A percentile compares a stretch with the other conserved stretches of the same genome.
Conservation (phyloP, 371 early-diverging fungal genomes). For the Nematocida sp. region DNA sequence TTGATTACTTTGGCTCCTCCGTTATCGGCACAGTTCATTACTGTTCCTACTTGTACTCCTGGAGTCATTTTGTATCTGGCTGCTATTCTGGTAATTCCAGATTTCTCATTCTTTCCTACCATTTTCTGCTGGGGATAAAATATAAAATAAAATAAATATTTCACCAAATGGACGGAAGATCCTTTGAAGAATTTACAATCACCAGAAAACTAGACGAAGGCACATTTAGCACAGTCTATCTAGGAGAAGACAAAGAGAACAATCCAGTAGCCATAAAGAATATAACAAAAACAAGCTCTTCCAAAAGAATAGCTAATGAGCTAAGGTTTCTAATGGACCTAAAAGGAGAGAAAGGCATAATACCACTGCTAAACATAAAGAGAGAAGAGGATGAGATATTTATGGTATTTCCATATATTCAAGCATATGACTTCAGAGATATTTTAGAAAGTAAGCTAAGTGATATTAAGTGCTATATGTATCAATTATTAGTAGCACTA, state of each 20-base stretch:
- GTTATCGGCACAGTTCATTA: constrained; percentile 99
- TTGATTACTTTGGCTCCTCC: constrained; percentile 99
- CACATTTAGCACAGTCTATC: constrained; percentile 88
- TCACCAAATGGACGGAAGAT: not conserved
- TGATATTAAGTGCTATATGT: constrained; percentile 75
- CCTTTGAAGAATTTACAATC: constrained; percentile 49
- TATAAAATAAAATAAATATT: constrained; percentile 50
- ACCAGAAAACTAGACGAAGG: constrained; percentile 65
- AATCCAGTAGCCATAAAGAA: constrained; percentile 82
- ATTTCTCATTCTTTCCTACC: constrained; percentile 54
- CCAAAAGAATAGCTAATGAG: constrained; percentile 77
- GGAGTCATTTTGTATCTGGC: constrained; percentile 68
- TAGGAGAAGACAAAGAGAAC: constrained; percentile 67
- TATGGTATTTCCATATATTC: constrained; percentile 77
- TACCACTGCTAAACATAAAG: constrained; percentile 73
- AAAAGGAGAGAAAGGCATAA: constrained; percentile 66
- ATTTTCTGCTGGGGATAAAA: constrained; percentile 45
- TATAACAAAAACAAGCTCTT: constrained; percentile 77
- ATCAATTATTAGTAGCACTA: constrained; percentile 71
- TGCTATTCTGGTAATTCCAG: constrained; percentile 47
- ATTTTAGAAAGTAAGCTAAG: constrained; percentile 60
- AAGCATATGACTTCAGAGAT: constrained; percentile 76
- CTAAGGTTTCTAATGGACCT: constrained; percentile 72
- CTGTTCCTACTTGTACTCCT: constrained; percentile 96
- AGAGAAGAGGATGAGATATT: constrained; percentile 76